These are phyloP conservation scores for Botryotinia globosa DNA, from an alignment of 2,329 filamentous ascomycete genomes.

Conservation along the genomic window DNA sequence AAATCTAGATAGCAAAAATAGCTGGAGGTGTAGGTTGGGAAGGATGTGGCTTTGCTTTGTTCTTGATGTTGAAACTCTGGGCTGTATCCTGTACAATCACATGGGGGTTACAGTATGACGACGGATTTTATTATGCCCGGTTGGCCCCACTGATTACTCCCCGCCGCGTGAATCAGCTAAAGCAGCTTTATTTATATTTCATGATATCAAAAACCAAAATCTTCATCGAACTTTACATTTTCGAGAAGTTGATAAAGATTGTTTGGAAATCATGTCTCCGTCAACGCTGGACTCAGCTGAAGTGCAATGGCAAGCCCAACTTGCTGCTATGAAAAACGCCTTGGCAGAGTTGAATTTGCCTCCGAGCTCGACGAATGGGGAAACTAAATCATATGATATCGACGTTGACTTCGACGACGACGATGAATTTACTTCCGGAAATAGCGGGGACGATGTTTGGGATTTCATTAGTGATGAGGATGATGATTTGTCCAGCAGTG, in stretches of 20 bases:
- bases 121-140: constrained; percentile 19
- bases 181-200: constrained; percentile 1
- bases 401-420: constrained; percentile 66
- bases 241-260: neutral
- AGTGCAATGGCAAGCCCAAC: constrained; percentile 78
- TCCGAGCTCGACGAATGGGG: constrained; percentile 41
- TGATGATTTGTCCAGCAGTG: constrained; percentile 64
- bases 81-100: constrained; percentile 3
- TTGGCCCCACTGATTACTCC: constrained; percentile 4
- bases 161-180: neutral
- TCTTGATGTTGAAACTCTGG: constrained; percentile 8
- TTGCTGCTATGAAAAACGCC: constrained; percentile 81
- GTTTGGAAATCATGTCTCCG: constrained; percentile 10
- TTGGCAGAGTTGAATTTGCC: constrained; percentile 68
- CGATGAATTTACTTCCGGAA: constrained; percentile 50
- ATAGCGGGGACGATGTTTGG: constrained; percentile 81
- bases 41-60: constrained; percentile 18
- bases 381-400: constrained; percentile 50
- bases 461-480: constrained; percentile 80
- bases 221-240: neutral
- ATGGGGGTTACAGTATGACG: constrained; percentile 14
- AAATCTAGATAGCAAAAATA: neutral
- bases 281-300: constrained; percentile 39
- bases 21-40: neutral
- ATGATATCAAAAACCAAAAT: neutral